phyloP scores from a whole-genome alignment of 2,329 filamentous ascomycete species.

The Orbilia javanica region DNA sequence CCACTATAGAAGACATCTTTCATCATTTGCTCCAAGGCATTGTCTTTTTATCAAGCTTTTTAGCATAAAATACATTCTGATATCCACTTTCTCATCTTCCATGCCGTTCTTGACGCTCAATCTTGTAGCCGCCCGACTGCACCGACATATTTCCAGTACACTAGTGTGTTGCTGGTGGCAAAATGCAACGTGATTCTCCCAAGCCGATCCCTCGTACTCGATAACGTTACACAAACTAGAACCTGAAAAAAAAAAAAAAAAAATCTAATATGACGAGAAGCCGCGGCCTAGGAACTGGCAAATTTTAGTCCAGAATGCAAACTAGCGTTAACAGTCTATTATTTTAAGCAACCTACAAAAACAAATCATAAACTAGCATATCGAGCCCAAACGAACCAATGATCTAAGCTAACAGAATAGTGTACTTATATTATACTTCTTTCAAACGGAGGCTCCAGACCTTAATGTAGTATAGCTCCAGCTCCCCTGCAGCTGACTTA shows the following conservation, averaged over 20 bases:
- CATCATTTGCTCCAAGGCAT: not conserved
- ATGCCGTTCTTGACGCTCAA: not conserved
- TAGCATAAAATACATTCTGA: not conserved
- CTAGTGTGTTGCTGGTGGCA: not conserved
- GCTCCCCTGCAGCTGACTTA: too few species aligned
- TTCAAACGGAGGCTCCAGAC: too few species aligned
- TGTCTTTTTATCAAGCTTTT: not conserved
- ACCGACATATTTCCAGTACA: too few species aligned
- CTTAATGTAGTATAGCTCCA: too few species aligned
- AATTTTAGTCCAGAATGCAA: too few species aligned
- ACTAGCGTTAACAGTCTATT: too few species aligned
- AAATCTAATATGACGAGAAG: too few species aligned
- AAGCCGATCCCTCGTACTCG: not conserved
- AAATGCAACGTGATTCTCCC: constrained; percentile 4
- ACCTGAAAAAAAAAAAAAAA: too few species aligned
- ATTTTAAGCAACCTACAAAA: not conserved
- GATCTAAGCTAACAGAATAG: not conserved
- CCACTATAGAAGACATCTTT: not conserved
- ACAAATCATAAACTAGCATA: not conserved
- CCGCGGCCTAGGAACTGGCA: too few species aligned
- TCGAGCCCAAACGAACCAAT: not conserved
- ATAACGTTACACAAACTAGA: too few species aligned
- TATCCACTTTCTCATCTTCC: not conserved
- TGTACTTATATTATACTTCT: not conserved
- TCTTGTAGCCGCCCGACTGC: too few species aligned